phyloP scores from a whole-genome alignment of 768 basidiomycete genomes.

The Suillus bovinus region DNA sequence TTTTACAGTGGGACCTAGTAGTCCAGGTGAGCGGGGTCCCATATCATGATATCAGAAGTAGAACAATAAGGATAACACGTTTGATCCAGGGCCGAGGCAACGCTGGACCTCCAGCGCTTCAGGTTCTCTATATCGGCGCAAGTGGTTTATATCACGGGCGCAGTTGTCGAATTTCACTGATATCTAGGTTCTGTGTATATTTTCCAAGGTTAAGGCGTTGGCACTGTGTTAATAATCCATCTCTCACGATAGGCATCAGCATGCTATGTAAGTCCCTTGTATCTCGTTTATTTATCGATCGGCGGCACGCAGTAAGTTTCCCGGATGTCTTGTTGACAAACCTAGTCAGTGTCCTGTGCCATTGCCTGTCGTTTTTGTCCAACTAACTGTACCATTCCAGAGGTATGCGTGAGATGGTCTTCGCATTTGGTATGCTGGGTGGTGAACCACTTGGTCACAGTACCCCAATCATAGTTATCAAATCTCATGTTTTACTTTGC shows the following conservation, averaged over 20 bases:
- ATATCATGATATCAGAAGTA: not conserved
- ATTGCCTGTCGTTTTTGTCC: not conserved
- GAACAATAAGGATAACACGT: not conserved
- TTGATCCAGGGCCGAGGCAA: not conserved
- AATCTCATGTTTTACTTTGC: conserved; percentile 5
- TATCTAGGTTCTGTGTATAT: not conserved
- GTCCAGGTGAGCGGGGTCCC: not conserved
- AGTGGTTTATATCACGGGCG: not conserved
- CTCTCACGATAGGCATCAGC: not conserved
- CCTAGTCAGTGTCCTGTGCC: not conserved
- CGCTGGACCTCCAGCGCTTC: not conserved
- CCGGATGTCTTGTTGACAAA: not conserved
- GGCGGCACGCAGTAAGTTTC: not conserved
- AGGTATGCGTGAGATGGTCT: not conserved
- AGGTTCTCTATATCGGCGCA: not conserved
- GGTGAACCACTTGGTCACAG: not conserved
- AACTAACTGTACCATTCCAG: not conserved
- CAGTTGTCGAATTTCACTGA: not conserved
- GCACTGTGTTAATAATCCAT: not conserved
- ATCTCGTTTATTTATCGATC: not conserved
- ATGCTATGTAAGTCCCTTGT: not conserved
- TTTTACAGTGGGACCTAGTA: not conserved
- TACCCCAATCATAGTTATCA: not conserved
- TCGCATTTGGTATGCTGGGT: not conserved
- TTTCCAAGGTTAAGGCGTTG: not conserved